phyloP scores from a whole-genome alignment of 164 flowering plant species.

The Piper betle region DNA sequence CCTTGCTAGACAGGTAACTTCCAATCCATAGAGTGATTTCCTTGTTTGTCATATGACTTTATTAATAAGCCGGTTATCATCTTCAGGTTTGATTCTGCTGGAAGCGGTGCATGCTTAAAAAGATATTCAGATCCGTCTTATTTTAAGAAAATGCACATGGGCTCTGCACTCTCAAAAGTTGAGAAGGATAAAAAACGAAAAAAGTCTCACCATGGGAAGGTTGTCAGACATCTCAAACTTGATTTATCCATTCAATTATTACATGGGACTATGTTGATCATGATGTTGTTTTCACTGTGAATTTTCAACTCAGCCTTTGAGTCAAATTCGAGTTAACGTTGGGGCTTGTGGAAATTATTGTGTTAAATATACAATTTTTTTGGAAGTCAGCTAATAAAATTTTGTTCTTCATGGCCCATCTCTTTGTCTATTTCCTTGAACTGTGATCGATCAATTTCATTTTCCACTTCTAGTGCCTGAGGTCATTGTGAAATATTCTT shows the following conservation, averaged over 20 bases:
- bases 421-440: too few species aligned
- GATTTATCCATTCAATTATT: neutral
- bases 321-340: too few species aligned
- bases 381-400: too few species aligned
- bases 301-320: too few species aligned
- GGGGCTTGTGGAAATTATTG: too few species aligned
- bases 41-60: neutral
- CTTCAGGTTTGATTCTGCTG: slow-evolving; percentile 14
- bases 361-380: too few species aligned
- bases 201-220: slow-evolving; percentile 54
- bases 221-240: slow-evolving; percentile 4
- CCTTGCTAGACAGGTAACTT: slow-evolving; percentile 78
- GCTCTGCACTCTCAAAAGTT: slow-evolving; percentile 6
- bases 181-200: slow-evolving; percentile 33
- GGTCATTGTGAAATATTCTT: too few species aligned
- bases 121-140: slow-evolving; percentile 14
- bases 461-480: too few species aligned
- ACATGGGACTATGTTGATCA: too few species aligned
- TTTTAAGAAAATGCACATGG: slow-evolving; percentile 6
- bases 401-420: too few species aligned
- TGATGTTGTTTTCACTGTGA: too few species aligned
- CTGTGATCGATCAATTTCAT: too few species aligned
- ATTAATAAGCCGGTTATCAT: neutral
- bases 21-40: neutral
- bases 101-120: slow-evolving; percentile 13